These are phyloP conservation scores for Ascodesmis nigricans DNA, from an alignment of 495 filamentous ascomycete genomes.

Conservation along the genomic window DNA sequence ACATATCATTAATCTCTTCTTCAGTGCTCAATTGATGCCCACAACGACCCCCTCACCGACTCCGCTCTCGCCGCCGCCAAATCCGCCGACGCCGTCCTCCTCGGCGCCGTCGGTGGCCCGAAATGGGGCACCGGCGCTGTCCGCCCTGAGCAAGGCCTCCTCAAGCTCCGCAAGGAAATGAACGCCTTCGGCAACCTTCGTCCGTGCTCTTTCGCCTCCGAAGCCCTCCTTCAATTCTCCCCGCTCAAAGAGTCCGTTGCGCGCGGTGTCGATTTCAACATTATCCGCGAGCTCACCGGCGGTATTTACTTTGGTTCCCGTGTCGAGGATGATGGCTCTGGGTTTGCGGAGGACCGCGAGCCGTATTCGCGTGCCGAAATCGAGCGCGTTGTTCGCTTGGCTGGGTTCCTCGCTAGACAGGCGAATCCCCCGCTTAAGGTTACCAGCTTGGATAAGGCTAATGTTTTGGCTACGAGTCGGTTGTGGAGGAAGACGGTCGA, in stretches of 20 bases:
- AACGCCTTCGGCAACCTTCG: conserved; percentile 90
- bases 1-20: neutral
- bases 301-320: conserved; percentile 96
- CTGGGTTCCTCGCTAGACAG: conserved; percentile 59
- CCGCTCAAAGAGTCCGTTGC: conserved; percentile 75
- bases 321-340: conserved; percentile 62
- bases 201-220: conserved; percentile 89
- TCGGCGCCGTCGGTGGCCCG: conserved; percentile 89
- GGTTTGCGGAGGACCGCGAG: conserved; percentile 69
- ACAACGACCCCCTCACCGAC: conserved; percentile 57
- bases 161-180: conserved; percentile 84
- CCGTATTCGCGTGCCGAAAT: conserved; percentile 74
- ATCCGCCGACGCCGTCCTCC: conserved; percentile 70
- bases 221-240: conserved; percentile 64
- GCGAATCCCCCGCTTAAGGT: conserved; percentile 62
- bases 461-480: conserved; percentile 74
- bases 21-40: conserved; percentile 72
- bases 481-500: conserved; percentile 78
- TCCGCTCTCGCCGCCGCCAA: conserved; percentile 71
- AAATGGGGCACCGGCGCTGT: conserved; percentile 89
- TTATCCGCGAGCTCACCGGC: conserved; percentile 83
- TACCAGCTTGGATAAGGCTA: conserved; percentile 88
- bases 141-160: conserved; percentile 85
- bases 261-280: conserved; percentile 76
- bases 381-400: conserved; percentile 69